Base-by-base conservation (phyloP, 106 monocot genomes). In the Platanthera guangdongensis region DNA sequence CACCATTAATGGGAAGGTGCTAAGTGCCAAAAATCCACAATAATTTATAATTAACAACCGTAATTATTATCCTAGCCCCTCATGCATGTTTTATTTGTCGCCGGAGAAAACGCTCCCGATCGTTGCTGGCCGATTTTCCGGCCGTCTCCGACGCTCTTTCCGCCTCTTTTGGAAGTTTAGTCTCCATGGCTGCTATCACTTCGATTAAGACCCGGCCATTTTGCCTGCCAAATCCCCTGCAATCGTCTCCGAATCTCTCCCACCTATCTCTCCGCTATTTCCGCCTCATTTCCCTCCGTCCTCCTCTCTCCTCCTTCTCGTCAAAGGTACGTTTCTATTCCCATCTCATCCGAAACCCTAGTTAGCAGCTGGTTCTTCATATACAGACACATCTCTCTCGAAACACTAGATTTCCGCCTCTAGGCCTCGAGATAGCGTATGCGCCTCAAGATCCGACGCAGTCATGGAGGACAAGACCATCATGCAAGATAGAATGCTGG, bases 401-500 rank as follows among this genome's bases (percentile, higher is more conserved):
- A 80, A 80, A 55, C 76, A 69, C 80, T 60, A 83, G 80, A 70
- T 52, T 49, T 5, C 52, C n/a, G 21, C 52, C 51, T 47, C 39
- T 63, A 51, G 84, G 60, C 52, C 62, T 15, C 52, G 79, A 57
- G 8, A 9, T 54, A 77, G 73, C 69, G 71, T 53, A 39, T 14
- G 32, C 65, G 78, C 78, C 14, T 59, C 81, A 68, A 81, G 69
- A 55, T 76, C 81, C 21, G 74, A 22, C 46, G 55, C 57, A 48
- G 79, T 54, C 60, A 88, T 77, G 80, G 82, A 75, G 55, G 77
- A 78, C 68, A 75, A 57, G 48, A 16, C 73, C 46, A 62, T 71
- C 3, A 68, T 78, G 60, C 82, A 78, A 15, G 82, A 83, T 49
- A 82, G 75, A 78, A 88, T 85, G 82, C 80, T 85, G 82, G 88